Evolutionary conservation across 306 rosid genomes (phyloP).

Genomic region (Ormosia emarginata): DNA sequence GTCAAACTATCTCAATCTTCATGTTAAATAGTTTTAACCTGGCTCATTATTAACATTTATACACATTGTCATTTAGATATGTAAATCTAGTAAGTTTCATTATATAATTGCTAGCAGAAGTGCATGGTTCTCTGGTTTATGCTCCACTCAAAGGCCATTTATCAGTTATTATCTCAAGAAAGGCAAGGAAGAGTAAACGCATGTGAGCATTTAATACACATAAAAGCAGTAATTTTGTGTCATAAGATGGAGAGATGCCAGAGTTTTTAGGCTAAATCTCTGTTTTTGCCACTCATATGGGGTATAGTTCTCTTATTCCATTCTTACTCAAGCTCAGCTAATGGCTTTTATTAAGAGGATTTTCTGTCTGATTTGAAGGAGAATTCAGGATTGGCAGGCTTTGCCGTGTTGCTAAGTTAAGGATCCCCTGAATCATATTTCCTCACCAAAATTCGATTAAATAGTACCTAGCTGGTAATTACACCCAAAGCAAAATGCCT

Average conservation of each 20-base stretch:
- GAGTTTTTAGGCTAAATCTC: not conserved
- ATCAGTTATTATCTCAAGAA: not conserved
- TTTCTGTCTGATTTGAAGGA: not conserved
- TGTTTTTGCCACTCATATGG: not conserved
- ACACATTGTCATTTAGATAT: not conserved
- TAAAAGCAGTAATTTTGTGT: not conserved
- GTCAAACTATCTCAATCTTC: not conserved
- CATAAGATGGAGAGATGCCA: not conserved
- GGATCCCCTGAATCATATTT: not conserved
- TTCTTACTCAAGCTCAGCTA: not conserved
- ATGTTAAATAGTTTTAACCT: not conserved
- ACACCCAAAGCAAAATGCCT: not conserved
- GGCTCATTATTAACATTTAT: not conserved
- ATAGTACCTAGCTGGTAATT: not conserved
- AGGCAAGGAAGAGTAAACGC: not conserved
- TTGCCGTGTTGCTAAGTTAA: not conserved
- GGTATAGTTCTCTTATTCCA: not conserved
- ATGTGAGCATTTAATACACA: not conserved
- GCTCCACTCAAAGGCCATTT: not conserved
- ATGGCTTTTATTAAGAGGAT: not conserved
- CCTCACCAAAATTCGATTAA: not conserved
- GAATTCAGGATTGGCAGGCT: not conserved
- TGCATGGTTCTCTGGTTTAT: not conserved
- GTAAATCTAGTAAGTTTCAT: not conserved
- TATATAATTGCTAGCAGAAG: not conserved